Evolutionary conservation across 805 yeast genomes (phyloP).

Genomic region (Maudiozyma turicensis): DNA sequence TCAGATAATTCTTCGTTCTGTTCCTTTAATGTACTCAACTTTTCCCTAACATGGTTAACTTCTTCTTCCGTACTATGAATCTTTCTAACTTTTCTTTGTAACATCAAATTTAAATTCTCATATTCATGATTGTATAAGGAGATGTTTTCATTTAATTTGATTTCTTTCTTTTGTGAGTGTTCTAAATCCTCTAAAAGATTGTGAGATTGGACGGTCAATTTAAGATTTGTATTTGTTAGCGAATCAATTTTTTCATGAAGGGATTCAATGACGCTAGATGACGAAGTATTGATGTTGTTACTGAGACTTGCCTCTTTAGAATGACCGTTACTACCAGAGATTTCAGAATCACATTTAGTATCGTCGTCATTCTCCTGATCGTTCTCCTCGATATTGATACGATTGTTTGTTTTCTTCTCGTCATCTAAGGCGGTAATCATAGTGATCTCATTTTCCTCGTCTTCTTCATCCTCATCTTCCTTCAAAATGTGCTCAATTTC

Average conservation of each 20-base stretch:
- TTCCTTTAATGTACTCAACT: not conserved
- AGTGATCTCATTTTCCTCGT: not conserved
- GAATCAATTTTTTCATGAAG: conserved; percentile 43
- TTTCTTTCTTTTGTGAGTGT: conserved; percentile 32
- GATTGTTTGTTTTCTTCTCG: not conserved
- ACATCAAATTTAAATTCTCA: conserved; percentile 32
- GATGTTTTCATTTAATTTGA: conserved; percentile 42
- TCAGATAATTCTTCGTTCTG: not conserved
- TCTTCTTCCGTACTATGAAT: conserved; percentile 41
- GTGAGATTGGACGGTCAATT: conserved; percentile 32
- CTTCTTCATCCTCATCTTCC: conserved; percentile 1
- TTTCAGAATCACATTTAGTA: not conserved
- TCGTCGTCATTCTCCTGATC: not conserved
- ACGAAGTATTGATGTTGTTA: not conserved
- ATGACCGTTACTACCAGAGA: not conserved
- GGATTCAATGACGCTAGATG: conserved; percentile 32
- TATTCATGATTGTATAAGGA: conserved; percentile 71
- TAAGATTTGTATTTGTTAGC: conserved; percentile 34
- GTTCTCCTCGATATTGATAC: not conserved
- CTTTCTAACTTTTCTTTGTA: conserved; percentile 56
- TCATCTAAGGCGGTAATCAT: not conserved
- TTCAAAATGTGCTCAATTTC: conserved; percentile 3
- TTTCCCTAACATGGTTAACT: conserved; percentile 4
- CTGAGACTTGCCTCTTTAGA: not conserved
- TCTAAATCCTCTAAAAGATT: conserved; percentile 48